Evolutionary conservation across 768 basidiomycete species (phyloP), one percentile per base, ranked within the genome.

Genomic region (Boletus pseudo-olivaceus): DNA sequence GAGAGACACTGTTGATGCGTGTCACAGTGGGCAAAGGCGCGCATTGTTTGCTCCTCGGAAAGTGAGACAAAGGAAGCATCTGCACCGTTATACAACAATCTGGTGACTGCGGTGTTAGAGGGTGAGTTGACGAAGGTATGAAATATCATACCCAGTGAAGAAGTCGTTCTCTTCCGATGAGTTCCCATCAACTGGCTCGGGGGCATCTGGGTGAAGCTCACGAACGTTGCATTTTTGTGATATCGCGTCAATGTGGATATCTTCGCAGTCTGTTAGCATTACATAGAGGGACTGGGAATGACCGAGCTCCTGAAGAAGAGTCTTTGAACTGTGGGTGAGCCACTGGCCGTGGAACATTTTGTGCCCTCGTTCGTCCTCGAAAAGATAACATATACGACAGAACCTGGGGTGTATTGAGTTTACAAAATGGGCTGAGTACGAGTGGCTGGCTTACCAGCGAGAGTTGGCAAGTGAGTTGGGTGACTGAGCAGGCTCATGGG

Each of bases 331-430:
- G 70, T 88, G 88, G 8, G 74, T 70, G 53, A 82, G 76, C 88
- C 88, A 90, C 52, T 86, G 84, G 1, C 78, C 86, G 66, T 90
- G 88, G 51, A 87, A 83, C 70, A 74, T 77, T 62, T 82, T 84
- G 49, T 59, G 59, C 10, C 59, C 68, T 8, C 63, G 51, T 23
- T 46, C 33, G 6, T 72, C 66, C 49, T 84, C 79, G 55, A 78
- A 85, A 53, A 90, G 79, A 58, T 84, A 87, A 4, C 74, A 75
- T 39, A 90, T 85, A n/a, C 74, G 77, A 46, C 81, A 81, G 61
- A 90, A 90, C 88, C 88, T 90, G 26, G 23, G n/a, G 2, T 23
- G 29, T 15, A 41, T 7, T 49, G 15, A 53, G 29, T 37, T 26
- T 20, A 20, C 3, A 45, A 50, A 12, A 43, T 23, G 19, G 15